Percentiles rank a stretch among this genome's conserved stretches.
Conservation (phyloP, 208 protist genomes). For the Acanthamoeba royreba region DNA sequence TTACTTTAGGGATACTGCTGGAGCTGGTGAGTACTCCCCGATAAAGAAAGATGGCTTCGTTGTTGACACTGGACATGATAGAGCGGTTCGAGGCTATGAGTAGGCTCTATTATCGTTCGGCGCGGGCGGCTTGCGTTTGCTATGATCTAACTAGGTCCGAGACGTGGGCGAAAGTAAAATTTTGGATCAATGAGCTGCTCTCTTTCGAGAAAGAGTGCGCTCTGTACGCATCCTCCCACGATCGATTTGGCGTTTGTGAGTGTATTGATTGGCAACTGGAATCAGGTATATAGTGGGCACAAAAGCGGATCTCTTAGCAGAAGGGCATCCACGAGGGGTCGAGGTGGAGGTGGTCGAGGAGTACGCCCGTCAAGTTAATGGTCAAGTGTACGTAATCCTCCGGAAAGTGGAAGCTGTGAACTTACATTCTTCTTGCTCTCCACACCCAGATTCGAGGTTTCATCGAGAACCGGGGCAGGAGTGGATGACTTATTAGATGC, state of each 20-base stretch:
- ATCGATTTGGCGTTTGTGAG: neutral
- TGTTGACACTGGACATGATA: neutral
- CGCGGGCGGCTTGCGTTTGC: slow-evolving; percentile 13
- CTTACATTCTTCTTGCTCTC: neutral
- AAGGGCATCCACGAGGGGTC: neutral
- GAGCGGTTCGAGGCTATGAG: slow-evolving; percentile 47
- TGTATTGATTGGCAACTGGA: no score
- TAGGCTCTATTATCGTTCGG: slow-evolving; percentile 46
- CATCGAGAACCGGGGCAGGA: neutral
- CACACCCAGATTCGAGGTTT: neutral
- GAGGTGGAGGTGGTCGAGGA: neutral
- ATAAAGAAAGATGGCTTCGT: neutral
- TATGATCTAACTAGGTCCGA: neutral
- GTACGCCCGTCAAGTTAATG: neutral
- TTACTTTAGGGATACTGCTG: slow-evolving; percentile 17
- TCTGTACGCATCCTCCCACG: neutral
- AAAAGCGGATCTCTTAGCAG: neutral
- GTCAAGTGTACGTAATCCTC: neutral
- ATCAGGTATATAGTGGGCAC: slow-evolving; percentile 17
- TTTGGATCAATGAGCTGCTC: slow-evolving; percentile 37
- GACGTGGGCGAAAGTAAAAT: slow-evolving; percentile 40
- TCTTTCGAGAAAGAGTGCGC: slow-evolving; percentile 16
- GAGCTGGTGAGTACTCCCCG: neutral
- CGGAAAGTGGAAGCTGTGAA: neutral
- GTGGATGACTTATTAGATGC: neutral